Base-by-base conservation (phyloP, 306 rosid genomes). In the Ormosia semicastrata region DNA sequence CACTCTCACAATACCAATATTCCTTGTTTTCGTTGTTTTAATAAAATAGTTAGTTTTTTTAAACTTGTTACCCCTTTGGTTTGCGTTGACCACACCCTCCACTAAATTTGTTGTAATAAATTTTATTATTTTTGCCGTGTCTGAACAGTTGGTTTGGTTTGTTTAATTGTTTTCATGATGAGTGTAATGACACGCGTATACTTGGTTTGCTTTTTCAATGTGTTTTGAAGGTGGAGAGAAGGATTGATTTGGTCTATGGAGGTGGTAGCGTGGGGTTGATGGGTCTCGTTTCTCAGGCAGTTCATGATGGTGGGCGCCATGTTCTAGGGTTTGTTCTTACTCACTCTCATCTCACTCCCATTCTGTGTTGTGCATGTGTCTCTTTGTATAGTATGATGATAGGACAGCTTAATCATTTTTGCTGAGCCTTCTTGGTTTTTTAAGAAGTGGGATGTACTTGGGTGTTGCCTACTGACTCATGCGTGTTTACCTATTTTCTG, bases 271-370 rank as follows among this genome's bases (percentile, higher is more conserved):
- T 92, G 92, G 97, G 97, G 33, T 66, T 90, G 90, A 90, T 90
- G 97, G 97, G 97, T 83, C 91, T 92, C 46, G 90, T 92, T 86
- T 92, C 97, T 83, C 93, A 88, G 90, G 94, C 94, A 47, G 97
- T 90, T 83, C 97, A 92, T 92, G 97, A 92, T 92, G 97, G 97
- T 53, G 97, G 97, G 84, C 97, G 93, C 82, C 95, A 92, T 90
- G 97, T 92, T 86, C 88, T 92, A 88, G 94, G 97, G 97, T 92
- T 88, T 86, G 85, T 90, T 56, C 80, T 79, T 71, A 46, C 44
- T 8, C 34, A 50, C 50, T 17, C 66, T 63, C 30, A 15, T 49
- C 63, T 12, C 39, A 12, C 36, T 24, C 11, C 15, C 67, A 33
- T 69, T 49, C 13, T 72, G 9, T 37, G 7, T 47, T 41, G 18